Evolutionary conservation across 73 alveolate species (phyloP).

Genomic region (Breviolum minutum): DNA sequence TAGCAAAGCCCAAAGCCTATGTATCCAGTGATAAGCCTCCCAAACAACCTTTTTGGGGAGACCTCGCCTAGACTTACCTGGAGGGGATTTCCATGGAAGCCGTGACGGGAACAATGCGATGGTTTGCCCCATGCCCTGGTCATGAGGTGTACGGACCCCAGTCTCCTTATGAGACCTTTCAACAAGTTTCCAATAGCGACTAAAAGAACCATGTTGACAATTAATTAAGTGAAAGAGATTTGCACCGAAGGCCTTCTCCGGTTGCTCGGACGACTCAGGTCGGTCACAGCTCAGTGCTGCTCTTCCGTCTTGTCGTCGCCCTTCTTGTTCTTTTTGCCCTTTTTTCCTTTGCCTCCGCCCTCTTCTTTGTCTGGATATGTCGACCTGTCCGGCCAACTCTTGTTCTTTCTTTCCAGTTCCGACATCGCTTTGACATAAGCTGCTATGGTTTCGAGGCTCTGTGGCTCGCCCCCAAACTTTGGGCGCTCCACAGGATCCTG

Average conservation of each 20-base stretch:
- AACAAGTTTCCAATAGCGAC: not conserved
- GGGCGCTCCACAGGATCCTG: not conserved
- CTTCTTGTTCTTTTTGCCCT: not conserved
- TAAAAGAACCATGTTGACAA: not conserved
- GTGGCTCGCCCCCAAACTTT: not conserved
- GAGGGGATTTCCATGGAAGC: not conserved
- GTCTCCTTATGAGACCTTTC: not conserved
- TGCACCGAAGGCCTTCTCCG: not conserved
- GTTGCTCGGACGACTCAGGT: too few species aligned
- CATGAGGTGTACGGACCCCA: not conserved
- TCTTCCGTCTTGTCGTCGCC: too few species aligned
- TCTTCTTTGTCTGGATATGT: not conserved
- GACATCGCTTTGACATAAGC: not conserved
- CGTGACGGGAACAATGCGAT: constrained; percentile 5
- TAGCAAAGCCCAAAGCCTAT: constrained; percentile 1
- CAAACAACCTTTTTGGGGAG: not conserved
- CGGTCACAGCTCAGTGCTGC: too few species aligned
- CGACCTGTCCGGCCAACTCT: not conserved
- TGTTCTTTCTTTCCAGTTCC: not conserved
- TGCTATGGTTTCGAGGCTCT: not conserved
- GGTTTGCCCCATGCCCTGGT: not conserved
- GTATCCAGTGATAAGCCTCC: constrained; percentile 19
- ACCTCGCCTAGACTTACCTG: constrained; percentile 2
- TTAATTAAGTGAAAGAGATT: not conserved
- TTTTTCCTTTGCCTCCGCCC: not conserved